Evolutionary conservation across 177 flowering plant species (phyloP).

Genomic region (Vitis hybrid): DNA sequence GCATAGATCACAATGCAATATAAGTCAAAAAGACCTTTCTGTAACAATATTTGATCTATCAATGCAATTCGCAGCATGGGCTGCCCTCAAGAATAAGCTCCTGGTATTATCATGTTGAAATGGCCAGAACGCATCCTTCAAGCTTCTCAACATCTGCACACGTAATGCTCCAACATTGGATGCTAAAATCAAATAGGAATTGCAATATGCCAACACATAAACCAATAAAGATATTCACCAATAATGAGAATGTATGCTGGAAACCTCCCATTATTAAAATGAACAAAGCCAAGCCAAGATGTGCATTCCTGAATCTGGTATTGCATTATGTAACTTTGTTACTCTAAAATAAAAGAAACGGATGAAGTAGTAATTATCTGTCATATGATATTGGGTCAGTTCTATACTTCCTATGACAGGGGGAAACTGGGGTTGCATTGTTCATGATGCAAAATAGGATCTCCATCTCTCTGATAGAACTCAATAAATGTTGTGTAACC

Average conservation of each 20-base stretch:
- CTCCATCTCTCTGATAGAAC: too few species aligned
- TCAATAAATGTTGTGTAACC: too few species aligned
- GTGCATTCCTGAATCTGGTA: background rate
- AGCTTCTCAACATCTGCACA: slow-evolving; percentile 62
- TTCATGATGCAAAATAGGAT: too few species aligned
- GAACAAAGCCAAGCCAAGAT: too few species aligned
- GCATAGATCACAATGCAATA: slow-evolving; percentile 11
- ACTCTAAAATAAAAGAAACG: too few species aligned
- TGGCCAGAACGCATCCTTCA: slow-evolving; percentile 86
- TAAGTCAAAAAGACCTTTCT: slow-evolving; percentile 41
- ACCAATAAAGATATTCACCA: background rate
- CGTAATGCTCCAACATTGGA: background rate
- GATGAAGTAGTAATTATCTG: too few species aligned
- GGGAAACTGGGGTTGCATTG: too few species aligned
- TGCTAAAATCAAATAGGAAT: background rate
- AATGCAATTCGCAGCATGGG: slow-evolving; percentile 63
- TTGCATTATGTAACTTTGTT: background rate
- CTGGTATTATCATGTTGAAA: slow-evolving; percentile 54
- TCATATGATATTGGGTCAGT: too few species aligned
- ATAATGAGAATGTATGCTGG: background rate
- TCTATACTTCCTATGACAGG: too few species aligned
- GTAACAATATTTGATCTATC: slow-evolving; percentile 30
- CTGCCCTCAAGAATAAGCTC: slow-evolving; percentile 76
- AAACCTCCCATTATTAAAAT: background rate
- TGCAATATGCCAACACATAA: background rate